A percentile compares a stretch with the other conserved stretches of the same genome.
Evolutionary conservation across 768 basidiomycete species (phyloP).

Genomic region (Psilocybe azurescens): DNA sequence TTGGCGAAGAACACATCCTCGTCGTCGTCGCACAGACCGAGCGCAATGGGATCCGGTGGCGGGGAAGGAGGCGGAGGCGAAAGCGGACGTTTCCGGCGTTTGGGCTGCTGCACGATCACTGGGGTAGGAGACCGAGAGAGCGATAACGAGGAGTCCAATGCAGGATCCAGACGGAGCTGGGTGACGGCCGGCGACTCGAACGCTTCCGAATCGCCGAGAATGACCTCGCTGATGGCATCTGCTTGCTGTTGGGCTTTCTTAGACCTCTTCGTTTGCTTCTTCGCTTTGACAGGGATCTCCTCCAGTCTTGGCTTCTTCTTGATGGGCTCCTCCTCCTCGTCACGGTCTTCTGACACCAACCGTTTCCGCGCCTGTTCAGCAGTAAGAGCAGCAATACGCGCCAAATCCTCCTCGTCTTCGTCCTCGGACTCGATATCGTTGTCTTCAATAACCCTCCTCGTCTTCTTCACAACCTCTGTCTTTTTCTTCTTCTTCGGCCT

Average conservation of each 20-base stretch:
- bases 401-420: slow-evolving; percentile 45
- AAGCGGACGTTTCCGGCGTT: slow-evolving; percentile 34
- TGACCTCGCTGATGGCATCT: slow-evolving; percentile 50
- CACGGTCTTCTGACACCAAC: slow-evolving; percentile 44
- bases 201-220: slow-evolving; percentile 53
- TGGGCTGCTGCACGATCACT: slow-evolving; percentile 28
- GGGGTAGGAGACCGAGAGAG: slow-evolving; percentile 60
- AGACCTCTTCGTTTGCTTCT: slow-evolving; percentile 48
- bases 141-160: slow-evolving; percentile 51
- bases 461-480: slow-evolving; percentile 47
- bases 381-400: slow-evolving; percentile 31
- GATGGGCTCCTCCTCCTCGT: slow-evolving; percentile 33
- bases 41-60: slow-evolving; percentile 56
- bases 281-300: slow-evolving; percentile 29
- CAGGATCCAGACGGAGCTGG: slow-evolving; percentile 49
- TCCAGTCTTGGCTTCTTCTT: slow-evolving; percentile 26
- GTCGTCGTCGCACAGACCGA: slow-evolving; percentile 80
- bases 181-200: slow-evolving; percentile 56
- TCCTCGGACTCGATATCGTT: slow-evolving; percentile 67
- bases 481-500: slow-evolving; percentile 65
- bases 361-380: slow-evolving; percentile 46
- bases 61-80: slow-evolving; percentile 51
- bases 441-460: slow-evolving; percentile 42
- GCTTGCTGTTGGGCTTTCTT: slow-evolving; percentile 43
- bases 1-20: slow-evolving; percentile 87